Conservation (phyloP, 2,329 filamentous ascomycete genomes). For the Davidsoniella eucalypti region DNA sequence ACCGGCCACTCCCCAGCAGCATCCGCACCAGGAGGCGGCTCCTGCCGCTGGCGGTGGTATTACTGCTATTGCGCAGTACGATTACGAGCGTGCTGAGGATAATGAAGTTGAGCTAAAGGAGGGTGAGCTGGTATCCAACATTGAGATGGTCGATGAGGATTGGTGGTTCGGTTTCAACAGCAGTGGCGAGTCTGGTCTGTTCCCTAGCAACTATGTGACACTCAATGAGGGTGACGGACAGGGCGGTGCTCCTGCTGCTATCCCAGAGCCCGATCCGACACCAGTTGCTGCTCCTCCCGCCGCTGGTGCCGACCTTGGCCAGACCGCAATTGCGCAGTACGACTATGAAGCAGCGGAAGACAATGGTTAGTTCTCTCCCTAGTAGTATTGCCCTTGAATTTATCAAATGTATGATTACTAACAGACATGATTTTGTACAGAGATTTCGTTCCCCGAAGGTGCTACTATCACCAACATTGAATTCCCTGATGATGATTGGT, state of each 20-base stretch:
- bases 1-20: conserved; percentile 8
- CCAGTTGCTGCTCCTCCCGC: conserved; percentile 20
- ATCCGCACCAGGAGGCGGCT: conserved; percentile 2
- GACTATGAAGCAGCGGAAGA: conserved; percentile 97
- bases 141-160: conserved; percentile 94
- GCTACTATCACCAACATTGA: conserved; percentile 70
- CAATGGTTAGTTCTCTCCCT: conserved; percentile 40
- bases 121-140: conserved; percentile 75
- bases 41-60: conserved; percentile 33
- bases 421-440: conserved; percentile 24
- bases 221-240: conserved; percentile 42
- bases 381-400: background rate
- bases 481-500: conserved; percentile 98
- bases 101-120: conserved; percentile 88
- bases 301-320: conserved; percentile 23
- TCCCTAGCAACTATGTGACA: conserved; percentile 96
- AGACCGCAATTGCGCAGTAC: conserved; percentile 71
- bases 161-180: conserved; percentile 97
- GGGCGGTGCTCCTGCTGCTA: conserved; percentile 19
- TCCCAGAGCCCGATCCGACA: conserved; percentile 19
- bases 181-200: conserved; percentile 70
- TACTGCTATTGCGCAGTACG: conserved; percentile 71
- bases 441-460: conserved; percentile 72
- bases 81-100: conserved; percentile 95
- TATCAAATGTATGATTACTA: too few species aligned